Base-by-base conservation (phyloP, 495 filamentous ascomycete species). In the Lasiosphaeria hispida region DNA sequence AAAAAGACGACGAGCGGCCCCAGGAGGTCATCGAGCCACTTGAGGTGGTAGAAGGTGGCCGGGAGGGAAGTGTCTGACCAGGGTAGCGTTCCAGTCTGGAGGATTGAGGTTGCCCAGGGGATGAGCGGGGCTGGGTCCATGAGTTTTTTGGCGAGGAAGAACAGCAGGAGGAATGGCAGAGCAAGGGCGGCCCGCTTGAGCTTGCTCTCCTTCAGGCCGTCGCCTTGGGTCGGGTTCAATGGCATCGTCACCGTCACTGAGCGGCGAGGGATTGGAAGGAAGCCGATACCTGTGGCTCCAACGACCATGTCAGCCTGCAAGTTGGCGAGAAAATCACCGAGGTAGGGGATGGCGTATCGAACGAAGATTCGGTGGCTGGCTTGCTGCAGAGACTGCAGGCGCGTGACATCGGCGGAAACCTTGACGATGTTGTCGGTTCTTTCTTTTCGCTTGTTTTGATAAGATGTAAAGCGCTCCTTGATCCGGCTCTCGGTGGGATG, bases 191-290 rank as follows among this genome's bases (percentile, higher is more conserved):
- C 37, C 14, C 62, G 49, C 30, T 49, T 53, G 11, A 64, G 14
- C 53, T 47, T 62, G 63, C 59, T 61, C 52, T 65, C 63, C 17
- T 35, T 48, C 3, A 38, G 18, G 4, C 55, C 62, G 3, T 55
- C 50, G 18, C 63, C 63, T 37, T 59, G 55, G 14, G 45, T 36
- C 30, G 58, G 63, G 48, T 65, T 65, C 48, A 59, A 65, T 8
- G 63, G 63, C 47, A 39, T 50, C 7, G 45, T 59, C 0, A 43
- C 58, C 4, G 36, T 56, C 23, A 65, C 15, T 10, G 63, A 65
- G 11, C 39, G 33, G 40, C 30, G 23, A 4, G 63, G 63, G 0
- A 65, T 54, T 18, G 63, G 62, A 15, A 65, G 48, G n/a, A 44
- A 65, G 19, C 59, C 47, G 14, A 65, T 40, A 15, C 54, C 48